These are phyloP conservation scores for Ambrosiella cleistominuta DNA, from an alignment of 2,329 filamentous ascomycete species.

Conservation along the genomic window DNA sequence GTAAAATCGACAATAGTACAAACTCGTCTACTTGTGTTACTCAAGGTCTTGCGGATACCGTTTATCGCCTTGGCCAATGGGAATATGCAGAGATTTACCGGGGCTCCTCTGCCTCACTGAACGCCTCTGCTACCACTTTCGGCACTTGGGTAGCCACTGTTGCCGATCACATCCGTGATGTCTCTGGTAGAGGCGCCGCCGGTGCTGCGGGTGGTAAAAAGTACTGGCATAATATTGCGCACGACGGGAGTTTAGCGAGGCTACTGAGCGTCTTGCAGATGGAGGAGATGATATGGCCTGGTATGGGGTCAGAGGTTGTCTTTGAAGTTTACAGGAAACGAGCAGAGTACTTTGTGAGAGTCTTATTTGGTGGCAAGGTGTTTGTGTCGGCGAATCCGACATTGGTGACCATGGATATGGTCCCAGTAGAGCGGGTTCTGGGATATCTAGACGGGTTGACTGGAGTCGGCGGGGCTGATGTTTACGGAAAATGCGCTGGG, in stretches of 20 bases:
- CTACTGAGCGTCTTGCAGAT: constrained; percentile 54
- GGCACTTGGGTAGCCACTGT: constrained; percentile 64
- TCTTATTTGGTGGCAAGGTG: constrained; percentile 53
- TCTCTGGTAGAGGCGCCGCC: constrained; percentile 18
- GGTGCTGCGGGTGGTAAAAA: constrained; percentile 13
- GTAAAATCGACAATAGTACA: constrained; percentile 25
- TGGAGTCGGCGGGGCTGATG: constrained; percentile 30
- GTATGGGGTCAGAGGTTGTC: constrained; percentile 63
- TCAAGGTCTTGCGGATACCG: constrained; percentile 43
- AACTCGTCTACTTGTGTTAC: constrained; percentile 41
- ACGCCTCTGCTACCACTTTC: constrained; percentile 41
- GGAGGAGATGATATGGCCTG: constrained; percentile 66
- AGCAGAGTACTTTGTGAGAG: constrained; percentile 36
- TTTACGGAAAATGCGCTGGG: constrained; percentile 22
- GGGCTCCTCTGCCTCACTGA: constrained; percentile 42
- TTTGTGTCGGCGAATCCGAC: constrained; percentile 49
- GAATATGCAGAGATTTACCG: constrained; percentile 69
- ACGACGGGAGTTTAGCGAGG: constrained; percentile 55
- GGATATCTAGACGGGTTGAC: constrained; percentile 56
- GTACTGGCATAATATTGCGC: constrained; percentile 64
- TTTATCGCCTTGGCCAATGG: constrained; percentile 62
- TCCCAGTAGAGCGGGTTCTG: constrained; percentile 46
- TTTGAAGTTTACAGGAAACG: constrained; percentile 49
- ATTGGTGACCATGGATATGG: constrained; percentile 53
- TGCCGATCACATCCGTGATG: constrained; percentile 41